A percentile compares a stretch with the other conserved stretches of the same genome.
Evolutionary conservation across 108 stramenopile genomes (phyloP).

Genomic region (Cyclotella kingstonii): DNA sequence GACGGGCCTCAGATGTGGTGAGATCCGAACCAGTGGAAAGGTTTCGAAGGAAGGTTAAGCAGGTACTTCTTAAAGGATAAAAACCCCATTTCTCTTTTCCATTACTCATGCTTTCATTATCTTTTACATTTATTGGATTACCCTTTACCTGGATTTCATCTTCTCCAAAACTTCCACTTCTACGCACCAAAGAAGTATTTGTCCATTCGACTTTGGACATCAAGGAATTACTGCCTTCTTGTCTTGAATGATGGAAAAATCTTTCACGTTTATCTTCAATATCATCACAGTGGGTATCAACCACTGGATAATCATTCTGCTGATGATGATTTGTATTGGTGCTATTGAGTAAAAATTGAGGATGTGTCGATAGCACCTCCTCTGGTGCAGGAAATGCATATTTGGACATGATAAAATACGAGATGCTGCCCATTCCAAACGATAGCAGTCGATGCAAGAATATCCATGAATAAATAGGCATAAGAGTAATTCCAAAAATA

Average conservation of each 20-base stretch:
- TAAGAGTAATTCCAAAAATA: constrained; percentile 38
- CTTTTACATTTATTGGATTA: not conserved
- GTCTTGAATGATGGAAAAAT: constrained; percentile 9
- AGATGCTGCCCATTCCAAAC: constrained; percentile 30
- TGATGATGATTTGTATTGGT: too few species aligned
- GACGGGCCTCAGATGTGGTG: constrained; percentile 35
- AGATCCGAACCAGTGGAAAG: constrained; percentile 52
- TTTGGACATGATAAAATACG: constrained; percentile 39
- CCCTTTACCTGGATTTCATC: constrained; percentile 17
- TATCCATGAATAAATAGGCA: constrained; percentile 38
- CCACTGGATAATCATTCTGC: too few species aligned
- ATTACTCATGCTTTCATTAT: constrained; percentile 3
- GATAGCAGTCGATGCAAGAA: constrained; percentile 34
- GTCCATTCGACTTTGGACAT: constrained; percentile 1
- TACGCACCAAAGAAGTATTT: constrained; percentile 19
- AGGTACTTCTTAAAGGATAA: constrained; percentile 7
- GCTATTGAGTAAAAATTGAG: constrained; percentile 11
- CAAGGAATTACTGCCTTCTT: not conserved
- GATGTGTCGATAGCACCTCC: constrained; percentile 34
- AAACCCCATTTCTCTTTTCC: constrained; percentile 23
- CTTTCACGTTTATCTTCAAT: constrained; percentile 15
- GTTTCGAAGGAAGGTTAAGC: constrained; percentile 15
- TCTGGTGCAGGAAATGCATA: constrained; percentile 77
- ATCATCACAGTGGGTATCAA: constrained; percentile 13
- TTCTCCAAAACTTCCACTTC: constrained; percentile 15